These are phyloP conservation scores for Psilocybe cyanescens DNA, from an alignment of 768 basidiomycete species.

Conservation along the genomic window DNA sequence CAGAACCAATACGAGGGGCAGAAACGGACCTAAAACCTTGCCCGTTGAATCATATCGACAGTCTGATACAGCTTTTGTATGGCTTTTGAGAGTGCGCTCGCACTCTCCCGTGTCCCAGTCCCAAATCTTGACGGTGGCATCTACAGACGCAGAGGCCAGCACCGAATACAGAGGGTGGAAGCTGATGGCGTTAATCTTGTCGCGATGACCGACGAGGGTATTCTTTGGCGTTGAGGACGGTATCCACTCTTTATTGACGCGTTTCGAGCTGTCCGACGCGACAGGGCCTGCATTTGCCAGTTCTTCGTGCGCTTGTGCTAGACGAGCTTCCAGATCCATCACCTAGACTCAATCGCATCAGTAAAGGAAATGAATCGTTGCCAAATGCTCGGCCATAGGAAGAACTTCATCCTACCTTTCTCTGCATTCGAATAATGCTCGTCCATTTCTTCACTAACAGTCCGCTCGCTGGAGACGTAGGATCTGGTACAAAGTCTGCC, in stretches of 20 bases:
- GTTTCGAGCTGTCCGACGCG: slow-evolving; percentile 54
- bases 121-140: slow-evolving; percentile 92
- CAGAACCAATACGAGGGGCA: neutral
- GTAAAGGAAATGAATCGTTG: neutral
- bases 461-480: slow-evolving; percentile 85
- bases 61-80: slow-evolving; percentile 88
- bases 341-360: slow-evolving; percentile 53
- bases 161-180: slow-evolving; percentile 89
- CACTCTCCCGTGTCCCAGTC: slow-evolving; percentile 97
- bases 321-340: slow-evolving; percentile 90
- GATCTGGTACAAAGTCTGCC: slow-evolving; percentile 76
- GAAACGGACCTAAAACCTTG: slow-evolving; percentile 67
- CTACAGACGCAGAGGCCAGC: slow-evolving; percentile 85
- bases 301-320: slow-evolving; percentile 79
- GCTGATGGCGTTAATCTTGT: slow-evolving; percentile 75
- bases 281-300: slow-evolving; percentile 48
- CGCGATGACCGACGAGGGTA: slow-evolving; percentile 75
- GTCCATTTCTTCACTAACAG: slow-evolving; percentile 98
- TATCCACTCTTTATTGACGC: slow-evolving; percentile 78
- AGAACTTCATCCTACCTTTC: slow-evolving; percentile 65
- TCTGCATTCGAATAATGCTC: slow-evolving; percentile 92
- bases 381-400: slow-evolving; percentile 5
- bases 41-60: slow-evolving; percentile 91
- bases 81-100: slow-evolving; percentile 89
- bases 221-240: slow-evolving; percentile 85